These are phyloP conservation scores for Aphanomyces invadans DNA, from an alignment of 352 stramenopile species.

Conservation along the genomic window DNA sequence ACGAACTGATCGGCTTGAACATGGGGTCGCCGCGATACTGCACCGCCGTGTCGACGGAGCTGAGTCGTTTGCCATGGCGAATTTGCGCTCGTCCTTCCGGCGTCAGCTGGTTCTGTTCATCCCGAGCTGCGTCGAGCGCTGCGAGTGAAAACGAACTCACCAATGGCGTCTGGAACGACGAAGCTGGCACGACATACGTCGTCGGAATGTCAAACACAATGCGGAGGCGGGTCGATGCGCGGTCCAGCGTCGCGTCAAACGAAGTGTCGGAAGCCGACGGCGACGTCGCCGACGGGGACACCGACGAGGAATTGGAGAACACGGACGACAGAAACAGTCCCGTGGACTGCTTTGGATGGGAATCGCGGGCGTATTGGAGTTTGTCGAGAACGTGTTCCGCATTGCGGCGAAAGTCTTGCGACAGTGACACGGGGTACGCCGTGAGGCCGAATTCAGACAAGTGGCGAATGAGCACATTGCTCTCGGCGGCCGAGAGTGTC, in stretches of 20 bases:
- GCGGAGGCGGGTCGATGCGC: constrained; percentile 59
- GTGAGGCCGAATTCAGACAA: constrained; percentile 71
- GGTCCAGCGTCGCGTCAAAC: not conserved
- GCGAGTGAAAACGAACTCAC: not conserved
- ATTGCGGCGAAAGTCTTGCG: constrained; percentile 69
- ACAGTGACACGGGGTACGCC: constrained; percentile 51
- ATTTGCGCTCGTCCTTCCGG: constrained; percentile 55
- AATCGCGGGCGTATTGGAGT: constrained; percentile 35
- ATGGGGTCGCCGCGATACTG: constrained; percentile 77
- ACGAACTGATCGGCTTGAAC: constrained; percentile 76
- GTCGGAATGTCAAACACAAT: constrained; percentile 81
- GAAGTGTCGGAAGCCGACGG: not conserved
- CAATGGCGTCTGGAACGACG: constrained; percentile 25
- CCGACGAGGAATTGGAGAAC: not conserved
- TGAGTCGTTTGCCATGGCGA: constrained; percentile 57
- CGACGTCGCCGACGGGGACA: not conserved
- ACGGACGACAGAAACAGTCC: not conserved
- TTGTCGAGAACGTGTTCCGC: constrained; percentile 81
- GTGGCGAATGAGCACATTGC: constrained; percentile 71
- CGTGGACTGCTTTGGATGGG: not conserved
- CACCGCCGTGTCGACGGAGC: constrained; percentile 44
- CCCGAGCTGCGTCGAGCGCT: constrained; percentile 3
- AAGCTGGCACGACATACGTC: constrained; percentile 66
- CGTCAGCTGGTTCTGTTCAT: constrained; percentile 44
- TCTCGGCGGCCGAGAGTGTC: constrained; percentile 56